phyloP scores from a whole-genome alignment of 2,329 filamentous ascomycete genomes.

The Penicillium nordicum region DNA sequence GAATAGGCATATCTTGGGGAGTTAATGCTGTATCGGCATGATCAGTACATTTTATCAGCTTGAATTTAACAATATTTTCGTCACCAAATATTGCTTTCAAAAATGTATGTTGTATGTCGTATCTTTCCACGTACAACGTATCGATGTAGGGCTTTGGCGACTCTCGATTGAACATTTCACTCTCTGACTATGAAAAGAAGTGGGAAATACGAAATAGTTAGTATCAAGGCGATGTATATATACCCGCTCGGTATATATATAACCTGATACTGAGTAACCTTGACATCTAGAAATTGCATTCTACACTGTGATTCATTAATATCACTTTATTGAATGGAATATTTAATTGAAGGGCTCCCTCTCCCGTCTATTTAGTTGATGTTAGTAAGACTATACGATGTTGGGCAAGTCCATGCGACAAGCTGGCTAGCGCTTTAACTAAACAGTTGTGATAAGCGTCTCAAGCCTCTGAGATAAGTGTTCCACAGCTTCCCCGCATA shows the following conservation, averaged over 20 bases:
- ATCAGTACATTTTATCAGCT: not conserved
- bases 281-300: not conserved
- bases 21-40: not conserved
- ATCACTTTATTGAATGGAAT: not conserved
- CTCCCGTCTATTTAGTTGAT: not conserved
- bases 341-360: not conserved
- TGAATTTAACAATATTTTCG: not conserved
- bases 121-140: not conserved
- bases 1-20: not conserved
- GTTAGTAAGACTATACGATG: not conserved
- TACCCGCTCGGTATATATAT: not conserved
- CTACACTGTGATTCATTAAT: not conserved
- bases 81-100: not conserved
- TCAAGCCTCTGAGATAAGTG: not conserved
- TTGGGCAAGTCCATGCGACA: constrained; percentile 20
- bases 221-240: not conserved
- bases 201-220: no score
- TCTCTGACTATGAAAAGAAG: not conserved
- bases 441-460: not conserved
- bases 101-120: not conserved
- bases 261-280: not conserved
- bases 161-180: not conserved
- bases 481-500: constrained; percentile 2
- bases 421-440: not conserved
- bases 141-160: no score